Base-by-base conservation (phyloP, 2,329 filamentous ascomycete species). In the Microthyrium microscopicum region DNA sequence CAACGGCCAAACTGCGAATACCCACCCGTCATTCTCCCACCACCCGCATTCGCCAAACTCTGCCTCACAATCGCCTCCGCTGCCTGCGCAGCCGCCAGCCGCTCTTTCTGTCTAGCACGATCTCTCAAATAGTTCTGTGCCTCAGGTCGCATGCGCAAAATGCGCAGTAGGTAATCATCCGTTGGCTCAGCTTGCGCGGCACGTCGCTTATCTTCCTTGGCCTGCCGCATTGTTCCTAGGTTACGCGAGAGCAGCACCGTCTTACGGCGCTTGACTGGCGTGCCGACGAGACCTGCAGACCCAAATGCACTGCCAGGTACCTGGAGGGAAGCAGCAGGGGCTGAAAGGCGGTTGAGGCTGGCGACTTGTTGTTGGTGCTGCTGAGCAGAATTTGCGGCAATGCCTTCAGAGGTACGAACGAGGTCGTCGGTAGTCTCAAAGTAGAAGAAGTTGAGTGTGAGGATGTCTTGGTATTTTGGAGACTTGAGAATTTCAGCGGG, bases 361-460 rank as follows among this genome's bases (percentile, higher is more conserved):
- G 46, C 42, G 12, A 48, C 42, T 31, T 51, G 31, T 31, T 51
- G 52, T 47, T 85, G 76, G 44, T 78, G 70, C 48, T 91, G 78
- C 20, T 77, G 72, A 39, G 81, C 71, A 7, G 78, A 77, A 4
- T 79, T 91, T 26, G 84, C 83, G 3, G 85, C 87, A 80, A 98
- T 98, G 36, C 82, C 73, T 56, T 98, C 89, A 3, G 83, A 93
- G n/a, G 83, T 92, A 32, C 87, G 78, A 45, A 95, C 83, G 9
- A 98, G 68, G 45, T 80, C 85, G 40, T 91, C 81, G 1, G 84
- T 92, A 20, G 78, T 70, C 48, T 95, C 85, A 50, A 89, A 91
- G 62, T 98, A 98, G 65, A 95, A 98, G 66, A 95, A 98, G 61
- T 93, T 92, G 41, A 98, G 70, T 40, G 83, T 87, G 43, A 89